Conservation (phyloP, 352 stramenopile species). For the Stramenopiles sp. region DNA sequence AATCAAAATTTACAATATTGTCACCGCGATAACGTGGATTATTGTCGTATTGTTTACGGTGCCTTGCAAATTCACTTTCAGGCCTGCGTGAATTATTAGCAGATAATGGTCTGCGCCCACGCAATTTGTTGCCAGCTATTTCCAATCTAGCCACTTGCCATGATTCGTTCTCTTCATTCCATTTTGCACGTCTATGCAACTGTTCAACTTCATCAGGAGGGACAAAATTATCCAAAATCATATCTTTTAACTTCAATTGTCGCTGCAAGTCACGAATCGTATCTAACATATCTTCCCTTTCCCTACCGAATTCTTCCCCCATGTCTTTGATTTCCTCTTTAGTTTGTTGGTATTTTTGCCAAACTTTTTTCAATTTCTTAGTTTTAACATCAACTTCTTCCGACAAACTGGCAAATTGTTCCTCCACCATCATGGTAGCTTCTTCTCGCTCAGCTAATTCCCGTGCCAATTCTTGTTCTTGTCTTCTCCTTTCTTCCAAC, state of each 20-base stretch:
- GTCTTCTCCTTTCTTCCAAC: conserved; percentile 49
- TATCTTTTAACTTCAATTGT: conserved; percentile 81
- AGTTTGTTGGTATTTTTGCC: conserved; percentile 66
- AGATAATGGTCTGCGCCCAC: conserved; percentile 38
- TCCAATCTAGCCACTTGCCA: conserved; percentile 59
- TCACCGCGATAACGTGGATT: conserved; percentile 65
- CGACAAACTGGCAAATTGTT: conserved; percentile 62
- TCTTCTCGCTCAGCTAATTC: conserved; percentile 78
- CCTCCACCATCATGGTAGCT: conserved; percentile 64
- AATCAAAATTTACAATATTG: conserved; percentile 62
- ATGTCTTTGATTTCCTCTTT: conserved; percentile 72
- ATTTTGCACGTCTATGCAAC: conserved; percentile 50
- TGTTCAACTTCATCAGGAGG: conserved; percentile 25
- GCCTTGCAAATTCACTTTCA: conserved; percentile 68
- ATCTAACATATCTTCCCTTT: conserved; percentile 82
- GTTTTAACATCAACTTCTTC: conserved; percentile 82
- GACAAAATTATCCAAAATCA: conserved; percentile 66
- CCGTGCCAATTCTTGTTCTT: conserved; percentile 52
- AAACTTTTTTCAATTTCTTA: conserved; percentile 82
- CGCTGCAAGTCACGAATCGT: conserved; percentile 73
- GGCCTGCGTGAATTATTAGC: conserved; percentile 40
- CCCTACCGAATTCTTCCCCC: conserved; percentile 64
- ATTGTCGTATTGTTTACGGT: conserved; percentile 49
- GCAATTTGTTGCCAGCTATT: conserved; percentile 31
- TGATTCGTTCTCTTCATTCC: conserved; percentile 55